Conservation (phyloP, 768 basidiomycete species). For the Lactarius indigo region DNA sequence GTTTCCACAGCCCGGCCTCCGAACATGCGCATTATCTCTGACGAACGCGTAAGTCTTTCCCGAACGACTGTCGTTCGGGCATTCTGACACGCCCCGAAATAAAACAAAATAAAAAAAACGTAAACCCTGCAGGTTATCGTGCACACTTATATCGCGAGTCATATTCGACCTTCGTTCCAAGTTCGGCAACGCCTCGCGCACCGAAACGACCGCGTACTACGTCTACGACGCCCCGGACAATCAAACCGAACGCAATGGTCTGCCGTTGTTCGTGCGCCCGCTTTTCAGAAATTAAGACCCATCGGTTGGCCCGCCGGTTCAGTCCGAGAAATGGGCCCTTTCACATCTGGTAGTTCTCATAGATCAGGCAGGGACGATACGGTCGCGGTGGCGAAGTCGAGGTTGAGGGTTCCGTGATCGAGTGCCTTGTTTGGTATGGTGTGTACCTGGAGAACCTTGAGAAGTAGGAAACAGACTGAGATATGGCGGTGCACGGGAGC, state of each 20-base stretch:
- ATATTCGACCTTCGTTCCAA: constrained; percentile 9
- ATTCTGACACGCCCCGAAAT: neutral
- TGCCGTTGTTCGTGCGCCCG: neutral
- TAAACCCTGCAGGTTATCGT: neutral
- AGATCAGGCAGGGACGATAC: neutral
- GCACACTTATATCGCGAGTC: neutral
- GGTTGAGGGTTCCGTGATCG: neutral
- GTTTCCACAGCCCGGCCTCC: neutral
- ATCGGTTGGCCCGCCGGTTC: neutral
- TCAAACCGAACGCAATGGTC: neutral
- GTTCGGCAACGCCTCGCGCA: neutral
- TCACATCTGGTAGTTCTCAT: neutral
- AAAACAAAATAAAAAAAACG: no score
- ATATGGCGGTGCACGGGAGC: neutral
- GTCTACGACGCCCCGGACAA: neutral
- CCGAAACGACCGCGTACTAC: neutral
- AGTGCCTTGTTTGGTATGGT: neutral
- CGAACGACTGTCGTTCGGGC: neutral
- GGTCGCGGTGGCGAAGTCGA: neutral
- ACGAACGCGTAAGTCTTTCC: neutral
- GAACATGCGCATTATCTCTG: neutral
- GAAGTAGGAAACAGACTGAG: neutral
- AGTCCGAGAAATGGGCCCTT: neutral
- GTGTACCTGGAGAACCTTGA: neutral
- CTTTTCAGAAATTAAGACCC: neutral